Evolutionary conservation across 1,284 basidiomycete species (phyloP).

Genomic region (Cutaneotrichosporon cutaneum): DNA sequence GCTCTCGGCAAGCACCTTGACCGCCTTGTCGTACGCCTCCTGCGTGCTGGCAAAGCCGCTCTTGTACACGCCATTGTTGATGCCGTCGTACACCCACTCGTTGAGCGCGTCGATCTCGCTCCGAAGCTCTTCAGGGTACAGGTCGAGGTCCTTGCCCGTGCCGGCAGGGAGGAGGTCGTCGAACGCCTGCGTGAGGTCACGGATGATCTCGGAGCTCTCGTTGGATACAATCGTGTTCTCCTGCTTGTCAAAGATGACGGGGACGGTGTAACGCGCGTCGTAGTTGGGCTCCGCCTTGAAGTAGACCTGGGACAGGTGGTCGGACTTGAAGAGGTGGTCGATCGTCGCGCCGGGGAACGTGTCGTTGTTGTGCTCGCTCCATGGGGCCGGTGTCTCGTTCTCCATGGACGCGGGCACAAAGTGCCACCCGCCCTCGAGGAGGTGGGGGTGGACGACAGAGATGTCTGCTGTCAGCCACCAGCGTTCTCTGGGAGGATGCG

Average conservation of each 20-base stretch:
- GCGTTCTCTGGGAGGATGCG: neutral
- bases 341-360: conserved; percentile 67
- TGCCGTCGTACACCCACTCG: conserved; percentile 71
- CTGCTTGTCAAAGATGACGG: conserved; percentile 95
- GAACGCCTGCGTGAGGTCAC: conserved; percentile 82
- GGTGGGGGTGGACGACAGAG: conserved; percentile 78
- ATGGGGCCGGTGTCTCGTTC: conserved; percentile 30
- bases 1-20: conserved; percentile 68
- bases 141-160: conserved; percentile 66
- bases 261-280: conserved; percentile 72
- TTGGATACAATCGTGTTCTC: conserved; percentile 88
- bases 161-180: conserved; percentile 64
- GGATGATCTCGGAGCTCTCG: conserved; percentile 89
- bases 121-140: conserved; percentile 72
- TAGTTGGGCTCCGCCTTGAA: conserved; percentile 71
- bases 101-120: conserved; percentile 83
- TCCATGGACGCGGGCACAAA: conserved; percentile 60
- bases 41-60: conserved; percentile 83
- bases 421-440: conserved; percentile 83
- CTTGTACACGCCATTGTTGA: conserved; percentile 73
- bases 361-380: conserved; percentile 54
- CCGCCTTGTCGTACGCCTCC: conserved; percentile 75
- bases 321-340: conserved; percentile 64
- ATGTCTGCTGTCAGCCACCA: conserved; percentile 58
- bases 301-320: conserved; percentile 84